Evolutionary conservation across 352 stramenopile species (phyloP).

Genomic region (Globisporangium heterothallicum): DNA sequence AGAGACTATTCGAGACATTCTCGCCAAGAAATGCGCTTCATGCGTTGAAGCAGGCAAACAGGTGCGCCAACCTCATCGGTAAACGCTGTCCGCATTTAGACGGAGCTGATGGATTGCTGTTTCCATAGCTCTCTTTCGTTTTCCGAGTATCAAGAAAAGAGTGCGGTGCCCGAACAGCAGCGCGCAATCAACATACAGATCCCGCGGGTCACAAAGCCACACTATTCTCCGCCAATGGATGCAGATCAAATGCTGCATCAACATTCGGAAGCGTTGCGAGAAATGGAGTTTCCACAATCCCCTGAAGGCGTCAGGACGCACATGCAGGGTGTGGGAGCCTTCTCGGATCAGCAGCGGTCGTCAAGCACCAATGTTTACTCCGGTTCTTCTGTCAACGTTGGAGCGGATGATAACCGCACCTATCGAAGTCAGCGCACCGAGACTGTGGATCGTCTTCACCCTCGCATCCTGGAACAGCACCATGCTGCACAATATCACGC

Average conservation of each 20-base stretch:
- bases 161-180: neutral
- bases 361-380: neutral
- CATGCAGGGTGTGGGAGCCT: neutral
- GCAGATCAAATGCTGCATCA: neutral
- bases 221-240: neutral
- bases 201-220: neutral
- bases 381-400: neutral
- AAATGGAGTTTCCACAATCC: neutral
- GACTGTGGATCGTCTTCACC: neutral
- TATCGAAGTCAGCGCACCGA: neutral
- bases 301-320: neutral
- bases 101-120: neutral
- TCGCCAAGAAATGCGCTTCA: conserved; percentile 40
- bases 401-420: too few species aligned
- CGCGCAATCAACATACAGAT: conserved; percentile 4
- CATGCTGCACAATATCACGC: neutral
- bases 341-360: neutral
- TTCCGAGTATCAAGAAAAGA: neutral
- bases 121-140: conserved; percentile 7
- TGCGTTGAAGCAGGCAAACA: conserved; percentile 35
- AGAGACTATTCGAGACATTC: conserved; percentile 58
- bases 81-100: neutral
- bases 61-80: conserved; percentile 16
- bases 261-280: neutral
- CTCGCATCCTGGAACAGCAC: neutral